Base-by-base conservation (phyloP, 2,329 filamentous ascomycete species). In the Rutstroemia sp. region DNA sequence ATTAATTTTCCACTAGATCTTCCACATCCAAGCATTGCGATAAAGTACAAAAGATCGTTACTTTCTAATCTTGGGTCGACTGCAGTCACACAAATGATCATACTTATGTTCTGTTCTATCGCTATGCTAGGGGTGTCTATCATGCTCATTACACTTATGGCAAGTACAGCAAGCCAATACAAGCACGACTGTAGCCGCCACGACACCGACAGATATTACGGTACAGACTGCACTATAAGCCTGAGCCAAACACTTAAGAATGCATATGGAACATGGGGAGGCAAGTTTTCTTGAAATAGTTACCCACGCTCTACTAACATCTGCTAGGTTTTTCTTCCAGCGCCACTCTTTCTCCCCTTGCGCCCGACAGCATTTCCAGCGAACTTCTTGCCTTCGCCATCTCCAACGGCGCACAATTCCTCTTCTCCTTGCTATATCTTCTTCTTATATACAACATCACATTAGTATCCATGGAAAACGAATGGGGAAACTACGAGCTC, bases 41-140 rank as follows among this genome's bases (percentile, higher is more conserved):
- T 65, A 53, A 65, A 64, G 27, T 63, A 61, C 51, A 64, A 63
- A 42, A 44, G 54, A 8, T 64, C 62, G 1, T 51, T 64, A 1
- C 57, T 64, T 2, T 64, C 62, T 2, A 63, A 61, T 19, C 57
- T 63, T 4, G 61, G 62, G 0, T 57, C 57, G 1, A 64, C 54
- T 2, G 61, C 62, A 4, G 60, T 64, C 14, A 56, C 51, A 1
- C 61, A 64, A 19, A 61, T 64, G 61, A 54, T 64, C 2, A 60
- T 61, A 9, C 45, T 64, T 1, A 61, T 60, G 58, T 54, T 60
- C 19, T 58, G 48, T 27, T 61, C 59, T 3, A 19, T 63, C 7
- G 52, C 37, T 2, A 58, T 64, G 61, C 3, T 60, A 4, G 55
- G 38, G 4, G 12, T 56, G 12, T 63, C 61, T 4, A 58, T 63